Conservation (phyloP, 371 early-diverging fungal genomes). For the Mucor circinelloides region DNA sequence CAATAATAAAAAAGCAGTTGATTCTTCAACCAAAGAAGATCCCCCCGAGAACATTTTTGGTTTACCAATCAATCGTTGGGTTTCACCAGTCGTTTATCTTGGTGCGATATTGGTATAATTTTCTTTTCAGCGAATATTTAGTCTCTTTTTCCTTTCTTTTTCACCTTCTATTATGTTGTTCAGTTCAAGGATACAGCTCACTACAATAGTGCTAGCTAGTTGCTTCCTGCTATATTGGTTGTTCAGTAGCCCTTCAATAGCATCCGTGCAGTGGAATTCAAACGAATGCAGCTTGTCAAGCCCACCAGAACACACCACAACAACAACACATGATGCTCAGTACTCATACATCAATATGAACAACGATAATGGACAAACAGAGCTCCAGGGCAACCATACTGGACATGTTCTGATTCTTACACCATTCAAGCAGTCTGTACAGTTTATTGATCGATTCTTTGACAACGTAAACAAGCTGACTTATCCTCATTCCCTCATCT, state of each 20-base stretch:
- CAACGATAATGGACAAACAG: constrained; percentile 1
- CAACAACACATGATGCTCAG: not conserved
- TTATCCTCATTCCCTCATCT: constrained; percentile 67
- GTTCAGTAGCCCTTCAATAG: not conserved
- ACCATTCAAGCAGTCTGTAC: constrained; percentile 67
- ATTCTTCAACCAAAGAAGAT: not conserved
- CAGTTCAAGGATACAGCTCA: constrained; percentile 27
- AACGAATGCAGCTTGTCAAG: not conserved
- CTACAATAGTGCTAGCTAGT: constrained; percentile 19
- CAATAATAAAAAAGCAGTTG: not conserved
- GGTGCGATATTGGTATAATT: not conserved
- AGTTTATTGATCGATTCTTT: constrained; percentile 64
- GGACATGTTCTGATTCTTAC: constrained; percentile 61
- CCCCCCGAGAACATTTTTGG: not conserved
- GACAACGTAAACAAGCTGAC: constrained; percentile 54
- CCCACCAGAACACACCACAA: not conserved
- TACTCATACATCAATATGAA: constrained; percentile 26
- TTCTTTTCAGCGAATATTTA: not conserved
- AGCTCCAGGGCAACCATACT: not conserved
- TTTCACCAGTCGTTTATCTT: not conserved
- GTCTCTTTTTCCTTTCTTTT: not conserved
- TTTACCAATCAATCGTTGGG: not conserved
- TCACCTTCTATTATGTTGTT: constrained; percentile 20
- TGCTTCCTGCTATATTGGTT: constrained; percentile 31
- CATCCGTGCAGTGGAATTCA: constrained; percentile 1